A percentile compares a stretch with the other conserved stretches of the same genome.
These are phyloP conservation scores for Candida tibetensis DNA, from an alignment of 805 yeast genomes.

Conservation along the genomic window DNA sequence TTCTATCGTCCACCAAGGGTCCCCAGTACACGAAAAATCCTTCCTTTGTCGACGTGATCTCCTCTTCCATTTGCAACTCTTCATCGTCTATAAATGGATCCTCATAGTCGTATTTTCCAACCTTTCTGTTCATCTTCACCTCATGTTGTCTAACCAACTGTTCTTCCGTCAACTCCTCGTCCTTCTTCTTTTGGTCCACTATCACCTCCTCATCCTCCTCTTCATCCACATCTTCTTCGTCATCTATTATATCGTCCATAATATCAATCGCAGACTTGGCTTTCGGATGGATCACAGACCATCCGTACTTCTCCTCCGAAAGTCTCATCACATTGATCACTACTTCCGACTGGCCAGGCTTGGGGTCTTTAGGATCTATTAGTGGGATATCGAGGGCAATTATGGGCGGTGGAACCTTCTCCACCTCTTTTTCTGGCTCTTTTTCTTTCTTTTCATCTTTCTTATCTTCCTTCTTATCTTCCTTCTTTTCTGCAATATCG, in stretches of 20 bases:
- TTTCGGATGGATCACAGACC: constrained; percentile 65
- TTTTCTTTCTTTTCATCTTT: constrained; percentile 9
- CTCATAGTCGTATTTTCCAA: constrained; percentile 86
- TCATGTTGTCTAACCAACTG: constrained; percentile 45
- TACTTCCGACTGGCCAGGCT: constrained; percentile 59
- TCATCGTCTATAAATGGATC: constrained; percentile 98
- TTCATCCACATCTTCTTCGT: constrained; percentile 45
- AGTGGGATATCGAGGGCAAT: constrained; percentile 57
- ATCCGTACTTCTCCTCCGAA: constrained; percentile 85
- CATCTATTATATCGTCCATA: constrained; percentile 49
- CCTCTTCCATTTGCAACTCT: constrained; percentile 90
- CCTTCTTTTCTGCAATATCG: neutral
- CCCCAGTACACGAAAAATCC: constrained; percentile 97
- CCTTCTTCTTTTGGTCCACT: constrained; percentile 18
- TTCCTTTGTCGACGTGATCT: constrained; percentile 86
- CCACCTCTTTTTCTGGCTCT: constrained; percentile 12
- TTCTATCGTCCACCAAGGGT: constrained; percentile 63
- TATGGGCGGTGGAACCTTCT: constrained; percentile 38
- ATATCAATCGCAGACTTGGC: constrained; percentile 56
- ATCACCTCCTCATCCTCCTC: constrained; percentile 44
- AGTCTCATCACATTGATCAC: constrained; percentile 68
- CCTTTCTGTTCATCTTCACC: constrained; percentile 59
- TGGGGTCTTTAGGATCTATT: constrained; percentile 43
- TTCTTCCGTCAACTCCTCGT: constrained; percentile 33
- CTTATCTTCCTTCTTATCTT: constrained; percentile 5